Conservation (phyloP, 2,329 filamentous ascomycete genomes). For the Chalaropsis ovoidea region DNA sequence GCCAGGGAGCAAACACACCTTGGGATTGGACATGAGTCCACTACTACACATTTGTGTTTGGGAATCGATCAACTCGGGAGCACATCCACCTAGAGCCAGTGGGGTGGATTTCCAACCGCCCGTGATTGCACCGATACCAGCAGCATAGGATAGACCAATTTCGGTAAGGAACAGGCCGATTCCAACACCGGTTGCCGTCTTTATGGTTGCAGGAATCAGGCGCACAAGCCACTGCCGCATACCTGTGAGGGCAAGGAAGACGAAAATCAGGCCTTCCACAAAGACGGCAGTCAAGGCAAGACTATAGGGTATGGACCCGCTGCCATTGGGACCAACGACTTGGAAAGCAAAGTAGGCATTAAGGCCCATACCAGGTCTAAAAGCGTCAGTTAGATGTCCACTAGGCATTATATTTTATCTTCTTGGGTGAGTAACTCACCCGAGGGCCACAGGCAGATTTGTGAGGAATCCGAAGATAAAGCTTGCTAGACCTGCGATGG, state of each 20-base stretch:
- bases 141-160: conserved; percentile 62
- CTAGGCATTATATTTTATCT: conserved; percentile 20
- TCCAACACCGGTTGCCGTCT: conserved; percentile 55
- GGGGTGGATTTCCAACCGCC: conserved; percentile 57
- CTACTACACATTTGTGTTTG: conserved; percentile 43
- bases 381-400: not conserved
- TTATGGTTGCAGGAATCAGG: conserved; percentile 54
- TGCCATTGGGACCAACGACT: conserved; percentile 52
- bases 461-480: conserved; percentile 71
- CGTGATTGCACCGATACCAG: conserved; percentile 73
- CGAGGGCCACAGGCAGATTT: conserved; percentile 54
- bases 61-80: conserved; percentile 42
- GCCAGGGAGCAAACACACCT: conserved; percentile 37
- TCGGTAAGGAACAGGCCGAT: conserved; percentile 56
- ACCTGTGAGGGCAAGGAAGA: conserved; percentile 54
- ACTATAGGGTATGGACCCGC: conserved; percentile 47
- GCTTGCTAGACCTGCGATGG: conserved; percentile 62
- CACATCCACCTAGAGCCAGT: conserved; percentile 66
- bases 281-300: conserved; percentile 56
- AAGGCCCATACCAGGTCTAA: conserved; percentile 55
- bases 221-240: conserved; percentile 64
- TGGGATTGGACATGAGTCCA: conserved; percentile 66
- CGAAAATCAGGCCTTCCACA: conserved; percentile 54
- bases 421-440: conserved; percentile 29
- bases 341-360: conserved; percentile 60